A percentile compares a stretch with the other conserved stretches of the same genome.
These are phyloP conservation scores for Gracilaria domingensis DNA, from an alignment of 23 red algal genomes.

Conservation along the genomic window DNA sequence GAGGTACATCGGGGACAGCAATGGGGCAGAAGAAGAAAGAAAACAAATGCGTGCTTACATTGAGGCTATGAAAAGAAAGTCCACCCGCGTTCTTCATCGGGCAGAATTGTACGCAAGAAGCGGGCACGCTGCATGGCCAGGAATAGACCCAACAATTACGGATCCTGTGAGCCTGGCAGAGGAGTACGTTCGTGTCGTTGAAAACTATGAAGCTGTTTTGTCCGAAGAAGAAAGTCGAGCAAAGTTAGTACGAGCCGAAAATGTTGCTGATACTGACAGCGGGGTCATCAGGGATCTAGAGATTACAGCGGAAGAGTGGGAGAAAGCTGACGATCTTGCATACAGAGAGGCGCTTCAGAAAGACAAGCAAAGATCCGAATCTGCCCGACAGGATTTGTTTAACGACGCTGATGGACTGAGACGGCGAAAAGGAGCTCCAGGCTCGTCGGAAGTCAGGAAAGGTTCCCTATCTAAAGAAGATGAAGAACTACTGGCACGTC, in stretches of 20 bases:
- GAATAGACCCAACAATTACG: constrained; percentile 61
- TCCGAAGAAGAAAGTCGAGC: constrained; percentile 54
- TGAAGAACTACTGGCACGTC: constrained; percentile 63
- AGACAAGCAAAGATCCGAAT: not conserved
- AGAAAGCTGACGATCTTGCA: constrained; percentile 51
- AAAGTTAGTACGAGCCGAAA: not conserved
- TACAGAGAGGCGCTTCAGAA: constrained; percentile 60
- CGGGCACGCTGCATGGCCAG: constrained; percentile 64
- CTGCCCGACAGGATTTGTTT: constrained; percentile 38
- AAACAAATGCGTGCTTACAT: constrained; percentile 53
- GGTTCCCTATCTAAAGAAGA: constrained; percentile 55
- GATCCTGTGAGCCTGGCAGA: constrained; percentile 69
- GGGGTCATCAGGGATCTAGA: constrained; percentile 9
- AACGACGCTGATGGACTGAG: constrained; percentile 21
- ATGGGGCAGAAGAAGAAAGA: constrained; percentile 37
- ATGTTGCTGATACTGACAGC: constrained; percentile 3
- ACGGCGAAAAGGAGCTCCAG: constrained; percentile 38
- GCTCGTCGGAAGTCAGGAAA: not conserved
- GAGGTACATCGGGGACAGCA: constrained; percentile 45
- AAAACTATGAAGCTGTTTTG: constrained; percentile 61
- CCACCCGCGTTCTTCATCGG: constrained; percentile 67
- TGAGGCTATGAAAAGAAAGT: constrained; percentile 67
- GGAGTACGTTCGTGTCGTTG: constrained; percentile 70
- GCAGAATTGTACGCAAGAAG: constrained; percentile 62
- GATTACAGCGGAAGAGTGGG: constrained; percentile 45